Percentiles rank a stretch among this genome's conserved stretches.
phyloP scores from a whole-genome alignment of 2,329 filamentous ascomycete species.

The Leptosphaerulina australis region DNA sequence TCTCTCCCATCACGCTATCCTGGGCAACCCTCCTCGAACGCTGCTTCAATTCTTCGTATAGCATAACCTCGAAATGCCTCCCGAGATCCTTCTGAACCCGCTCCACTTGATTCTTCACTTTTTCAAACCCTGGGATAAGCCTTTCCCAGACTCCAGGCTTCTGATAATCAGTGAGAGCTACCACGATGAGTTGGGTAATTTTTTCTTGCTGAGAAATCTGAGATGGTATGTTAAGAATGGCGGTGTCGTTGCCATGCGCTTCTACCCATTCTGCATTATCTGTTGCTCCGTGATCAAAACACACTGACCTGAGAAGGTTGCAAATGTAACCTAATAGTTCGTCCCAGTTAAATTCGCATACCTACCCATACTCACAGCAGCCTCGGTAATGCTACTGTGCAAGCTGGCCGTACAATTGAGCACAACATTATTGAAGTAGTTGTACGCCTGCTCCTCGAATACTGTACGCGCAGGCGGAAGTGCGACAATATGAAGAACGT shows the following conservation, averaged over 20 bases:
- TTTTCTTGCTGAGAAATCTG: neutral
- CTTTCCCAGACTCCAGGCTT: neutral
- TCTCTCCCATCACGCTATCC: neutral
- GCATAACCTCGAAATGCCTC: neutral
- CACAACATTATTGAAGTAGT: neutral
- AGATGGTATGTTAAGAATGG: neutral
- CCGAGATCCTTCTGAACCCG: neutral
- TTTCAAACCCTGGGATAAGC: neutral
- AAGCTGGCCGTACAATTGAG: neutral
- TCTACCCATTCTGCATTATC: neutral
- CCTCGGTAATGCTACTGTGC: neutral
- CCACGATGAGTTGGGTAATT: neutral
- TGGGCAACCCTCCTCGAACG: neutral
- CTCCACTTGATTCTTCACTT: neutral
- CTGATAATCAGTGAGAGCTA: neutral
- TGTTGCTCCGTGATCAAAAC: neutral
- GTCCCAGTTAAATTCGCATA: neutral
- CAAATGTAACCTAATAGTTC: neutral
- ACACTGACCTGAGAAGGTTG: neutral
- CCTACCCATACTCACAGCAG: neutral
- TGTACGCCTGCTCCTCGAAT: neutral
- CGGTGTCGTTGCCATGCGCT: slow-evolving; percentile 1
- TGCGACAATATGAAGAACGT: slow-evolving; percentile 1
- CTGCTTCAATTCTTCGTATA: neutral
- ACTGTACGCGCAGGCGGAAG: neutral